These are phyloP conservation scores for Blastomyces parvus DNA, from an alignment of 2,329 filamentous ascomycete species.

Conservation along the genomic window DNA sequence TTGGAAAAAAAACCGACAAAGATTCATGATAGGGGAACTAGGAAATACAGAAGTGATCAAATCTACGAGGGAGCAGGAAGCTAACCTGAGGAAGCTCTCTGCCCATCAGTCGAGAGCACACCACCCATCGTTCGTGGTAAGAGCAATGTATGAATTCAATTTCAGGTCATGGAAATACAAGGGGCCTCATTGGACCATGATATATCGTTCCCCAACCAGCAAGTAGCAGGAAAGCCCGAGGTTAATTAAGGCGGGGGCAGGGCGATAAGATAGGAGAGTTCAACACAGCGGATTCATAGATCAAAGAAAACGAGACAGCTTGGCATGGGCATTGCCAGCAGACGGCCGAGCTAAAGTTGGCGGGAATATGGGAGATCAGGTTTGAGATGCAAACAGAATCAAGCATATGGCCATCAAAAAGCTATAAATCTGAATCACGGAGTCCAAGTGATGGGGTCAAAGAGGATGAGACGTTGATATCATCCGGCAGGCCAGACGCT, in stretches of 20 bases:
- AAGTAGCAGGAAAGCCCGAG: neutral
- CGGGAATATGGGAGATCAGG: neutral
- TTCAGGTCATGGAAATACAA: neutral
- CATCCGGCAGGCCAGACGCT: neutral
- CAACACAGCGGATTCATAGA: neutral
- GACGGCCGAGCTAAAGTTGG: neutral
- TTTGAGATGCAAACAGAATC: neutral
- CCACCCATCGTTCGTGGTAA: constrained; percentile 28
- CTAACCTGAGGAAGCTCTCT: constrained; percentile 30
- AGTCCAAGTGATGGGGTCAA: neutral
- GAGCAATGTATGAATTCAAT: neutral
- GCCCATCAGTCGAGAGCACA: constrained; percentile 29
- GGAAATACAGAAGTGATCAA: neutral
- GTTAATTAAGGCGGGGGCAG: neutral
- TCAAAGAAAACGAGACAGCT: neutral
- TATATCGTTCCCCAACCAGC: no score
- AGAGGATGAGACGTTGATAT: neutral
- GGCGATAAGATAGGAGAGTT: neutral
- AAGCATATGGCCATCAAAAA: neutral
- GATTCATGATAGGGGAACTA: neutral
- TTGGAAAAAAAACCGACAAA: neutral
- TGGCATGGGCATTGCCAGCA: neutral
- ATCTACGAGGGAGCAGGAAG: constrained; percentile 5
- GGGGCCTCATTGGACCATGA: neutral
- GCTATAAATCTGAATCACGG: neutral